Evolutionary conservation across 257 asterid genomes (phyloP), one percentile per base, ranked within the genome.

Genomic region (Salvia miltiorrhiza): DNA sequence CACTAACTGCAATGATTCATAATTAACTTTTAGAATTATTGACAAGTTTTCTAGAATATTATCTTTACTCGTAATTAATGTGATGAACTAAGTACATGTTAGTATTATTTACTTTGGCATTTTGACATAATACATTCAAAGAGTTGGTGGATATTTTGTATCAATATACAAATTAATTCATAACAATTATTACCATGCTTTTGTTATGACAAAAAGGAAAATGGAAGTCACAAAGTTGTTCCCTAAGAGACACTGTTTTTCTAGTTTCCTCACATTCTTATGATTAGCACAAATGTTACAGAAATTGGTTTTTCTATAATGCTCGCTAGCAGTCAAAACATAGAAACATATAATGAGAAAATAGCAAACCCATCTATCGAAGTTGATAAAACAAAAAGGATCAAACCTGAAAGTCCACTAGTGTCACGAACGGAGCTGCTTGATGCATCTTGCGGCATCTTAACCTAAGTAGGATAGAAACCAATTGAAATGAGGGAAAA

Each of bases 381-480:
- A 47, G 44, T 47, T 19, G 9, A 57, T 32, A 24, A 40, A 56
- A 13, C 33, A 53, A 70, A 59, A 72, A 55, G 54, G 75, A 61
- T 40, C 69, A 67, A 69, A 91, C 97, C 96, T 79, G 98, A 89
- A 76, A 92, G 95, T 69, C 96, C 97, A 82, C 95, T 85, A 30
- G 97, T 92, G 80, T 92, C 97, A 24, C 82, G 86, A 64, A 92
- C 89, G 8, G 85, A 59, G 79, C 82, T 87, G 70, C 81, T 86
- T 73, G 97, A 87, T 69, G 92, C 93, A 79, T 92, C 98, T 78
- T 92, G 98, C 60, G 98, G 98, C 98, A 92, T 92, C 76, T 80
- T 92, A 35, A 92, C 95, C 97, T 91, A 77, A n/a, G 54, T 57
- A 69, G 73, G 28, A 53, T 56, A 32, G 24, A 60, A 71, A 35